phyloP scores from a whole-genome alignment of 2,329 filamentous ascomycete species.

The Neofusicoccum kwambonambiense region DNA sequence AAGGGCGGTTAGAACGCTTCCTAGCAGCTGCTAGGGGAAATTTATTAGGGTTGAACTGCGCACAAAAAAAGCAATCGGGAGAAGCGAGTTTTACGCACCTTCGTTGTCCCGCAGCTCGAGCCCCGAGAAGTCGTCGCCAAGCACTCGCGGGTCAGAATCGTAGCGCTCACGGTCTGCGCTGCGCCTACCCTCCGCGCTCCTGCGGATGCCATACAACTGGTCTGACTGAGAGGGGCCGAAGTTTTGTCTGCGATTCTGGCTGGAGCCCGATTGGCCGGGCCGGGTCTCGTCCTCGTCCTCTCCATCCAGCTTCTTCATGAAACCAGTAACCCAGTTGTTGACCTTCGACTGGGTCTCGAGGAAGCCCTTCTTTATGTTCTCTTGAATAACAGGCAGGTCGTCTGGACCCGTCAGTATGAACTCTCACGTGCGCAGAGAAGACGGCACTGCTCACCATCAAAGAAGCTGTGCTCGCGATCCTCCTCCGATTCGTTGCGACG shows the following conservation, averaged over 20 bases:
- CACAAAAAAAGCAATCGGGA: not conserved
- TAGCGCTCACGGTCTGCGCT: slow-evolving; percentile 90
- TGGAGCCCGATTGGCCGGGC: slow-evolving; percentile 49
- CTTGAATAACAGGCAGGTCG: slow-evolving; percentile 86
- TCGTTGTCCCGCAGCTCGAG: slow-evolving; percentile 64
- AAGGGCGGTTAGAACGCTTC: slow-evolving; percentile 60
- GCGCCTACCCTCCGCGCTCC: slow-evolving; percentile 48
- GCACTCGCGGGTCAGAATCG: slow-evolving; percentile 86
- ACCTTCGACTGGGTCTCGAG: slow-evolving; percentile 89
- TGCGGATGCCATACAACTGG: slow-evolving; percentile 39
- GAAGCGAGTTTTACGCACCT: slow-evolving; percentile 34
- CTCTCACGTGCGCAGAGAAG: not conserved
- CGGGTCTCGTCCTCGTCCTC: slow-evolving; percentile 69
- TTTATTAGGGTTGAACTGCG: slow-evolving; percentile 24
- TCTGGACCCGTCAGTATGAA: slow-evolving; percentile 50
- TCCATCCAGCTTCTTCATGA: slow-evolving; percentile 93
- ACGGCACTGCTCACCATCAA: slow-evolving; percentile 61
- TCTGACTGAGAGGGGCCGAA: slow-evolving; percentile 39
- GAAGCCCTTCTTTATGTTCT: slow-evolving; percentile 93
- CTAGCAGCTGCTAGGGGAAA: slow-evolving; percentile 47
- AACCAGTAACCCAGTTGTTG: slow-evolving; percentile 84
- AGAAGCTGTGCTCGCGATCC: slow-evolving; percentile 77
- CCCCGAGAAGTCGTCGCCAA: slow-evolving; percentile 82
- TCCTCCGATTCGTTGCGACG: slow-evolving; percentile 49
- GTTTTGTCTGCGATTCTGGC: slow-evolving; percentile 38